Conservation (phyloP, 2,329 filamentous ascomycete genomes). For the Colletotrichum theobromicola region DNA sequence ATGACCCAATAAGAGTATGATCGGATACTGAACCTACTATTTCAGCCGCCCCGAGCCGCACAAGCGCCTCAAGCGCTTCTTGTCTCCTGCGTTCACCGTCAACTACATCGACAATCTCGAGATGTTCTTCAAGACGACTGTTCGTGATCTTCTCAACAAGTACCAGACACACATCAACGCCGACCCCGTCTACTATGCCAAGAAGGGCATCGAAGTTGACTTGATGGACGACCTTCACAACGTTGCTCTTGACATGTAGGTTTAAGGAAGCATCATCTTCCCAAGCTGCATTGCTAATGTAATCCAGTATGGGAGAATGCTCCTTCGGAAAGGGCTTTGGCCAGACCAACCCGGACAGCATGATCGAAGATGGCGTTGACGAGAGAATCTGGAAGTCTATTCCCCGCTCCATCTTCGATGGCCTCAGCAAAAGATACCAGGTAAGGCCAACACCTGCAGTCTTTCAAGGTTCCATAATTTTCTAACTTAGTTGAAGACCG, state of each 20-base stretch:
- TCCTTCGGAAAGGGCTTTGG: slow-evolving; percentile 31
- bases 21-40: neutral
- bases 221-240: slow-evolving; percentile 32
- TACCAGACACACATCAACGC: slow-evolving; percentile 4
- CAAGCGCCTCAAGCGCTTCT: slow-evolving; percentile 27
- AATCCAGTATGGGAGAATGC: slow-evolving; percentile 27
- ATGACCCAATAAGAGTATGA: no score
- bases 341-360: slow-evolving; percentile 26
- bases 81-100: slow-evolving; percentile 30
- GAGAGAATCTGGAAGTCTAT: slow-evolving; percentile 15
- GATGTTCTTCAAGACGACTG: slow-evolving; percentile 24
- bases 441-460: rapidly evolving
- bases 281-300: neutral
- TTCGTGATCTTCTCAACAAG: slow-evolving; percentile 14
- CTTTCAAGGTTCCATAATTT: neutral
- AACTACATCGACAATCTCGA: slow-evolving; percentile 30
- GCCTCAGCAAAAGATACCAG: slow-evolving; percentile 18
- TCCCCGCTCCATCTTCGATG: slow-evolving; percentile 16
- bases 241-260: slow-evolving; percentile 29
- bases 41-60: slow-evolving; percentile 27
- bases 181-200: slow-evolving; percentile 4
- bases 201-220: slow-evolving; percentile 25
- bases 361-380: slow-evolving; percentile 12
- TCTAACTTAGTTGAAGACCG: neutral
- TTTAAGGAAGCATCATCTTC: neutral